A percentile compares a stretch with the other conserved stretches of the same genome.
Conservation (phyloP, 78 protist genomes). For the Dictyostelium brefeldianum region DNA sequence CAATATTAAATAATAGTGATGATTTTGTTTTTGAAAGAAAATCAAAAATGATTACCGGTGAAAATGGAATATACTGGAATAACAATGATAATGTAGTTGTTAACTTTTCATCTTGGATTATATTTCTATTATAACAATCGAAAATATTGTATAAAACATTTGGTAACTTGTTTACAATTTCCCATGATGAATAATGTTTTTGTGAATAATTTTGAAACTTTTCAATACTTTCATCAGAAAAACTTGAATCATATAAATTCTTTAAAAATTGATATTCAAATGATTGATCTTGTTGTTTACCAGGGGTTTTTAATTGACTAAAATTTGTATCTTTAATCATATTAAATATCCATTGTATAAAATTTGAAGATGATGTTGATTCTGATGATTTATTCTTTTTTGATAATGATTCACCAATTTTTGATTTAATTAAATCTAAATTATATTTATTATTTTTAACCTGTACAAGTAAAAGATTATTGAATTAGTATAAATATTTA, state of each 20-base stretch:
- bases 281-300: background rate
- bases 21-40: constrained; percentile 24
- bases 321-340: constrained; percentile 25
- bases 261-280: constrained; percentile 20
- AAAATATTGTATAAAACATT: constrained; percentile 14
- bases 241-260: background rate
- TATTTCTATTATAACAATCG: constrained; percentile 36
- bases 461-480: constrained; percentile 17
- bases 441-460: constrained; percentile 57
- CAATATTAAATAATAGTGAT: background rate
- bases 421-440: constrained; percentile 50
- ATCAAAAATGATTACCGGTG: constrained; percentile 39
- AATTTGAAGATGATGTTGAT: background rate
- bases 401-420: background rate
- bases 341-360: constrained; percentile 49
- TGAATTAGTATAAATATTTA: background rate
- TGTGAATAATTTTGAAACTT: background rate
- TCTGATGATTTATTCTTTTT: background rate
- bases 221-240: constrained; percentile 4
- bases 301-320: background rate
- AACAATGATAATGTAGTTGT: background rate
- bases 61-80: constrained; percentile 42
- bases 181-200: constrained; percentile 63
- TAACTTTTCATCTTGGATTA: background rate
- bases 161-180: constrained; percentile 41